Base-by-base conservation (phyloP, 331 rosid genomes). In the Spiraea crenata region DNA sequence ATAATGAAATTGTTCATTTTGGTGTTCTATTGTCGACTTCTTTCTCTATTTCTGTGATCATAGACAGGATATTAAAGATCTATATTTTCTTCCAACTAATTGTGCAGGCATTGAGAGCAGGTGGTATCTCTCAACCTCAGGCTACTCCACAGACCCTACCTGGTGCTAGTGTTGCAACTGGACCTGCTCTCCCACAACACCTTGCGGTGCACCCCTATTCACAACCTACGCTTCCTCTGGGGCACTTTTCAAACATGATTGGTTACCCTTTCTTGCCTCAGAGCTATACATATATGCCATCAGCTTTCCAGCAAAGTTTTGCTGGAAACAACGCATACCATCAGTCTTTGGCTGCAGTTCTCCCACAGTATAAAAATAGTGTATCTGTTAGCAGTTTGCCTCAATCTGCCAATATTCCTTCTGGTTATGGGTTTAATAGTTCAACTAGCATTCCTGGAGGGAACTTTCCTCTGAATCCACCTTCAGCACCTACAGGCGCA, bases 251-350 rank as follows among this genome's bases (percentile, higher is more conserved):
- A 50, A 95, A 95, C 80, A 91, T 95, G 99, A 84, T 95, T 19
- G 49, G 99, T 76, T 95, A 95, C 77, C 98, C 99, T 4, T 91
- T 88, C 87, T 67, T 95, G 92, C 99, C 97, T 54, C 99, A 95
- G 78, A 95, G 92, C 83, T 95, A 95, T 71, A 85, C 98, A 41
- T 95, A 95, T 68, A 89, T 91, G 99, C 98, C 99, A 15, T 95
- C 99, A 1, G 96, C 93, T 6, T 95, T 89, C 86, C 99, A 91
- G 78, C 99, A 95, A 76, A 79, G 96, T 52, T 95, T 87, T 86
- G 87, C 98, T 70, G 93, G 96, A 59, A 95, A 86, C 85, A 91
- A 77, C 84, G 79, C 98, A 17, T 95, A 95, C 83, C 99, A 89
- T 77, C 99, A 95, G 82, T 90, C 98, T 60, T 75, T 95, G 71